Percentiles rank a stretch among this genome's conserved stretches.
phyloP scores from a whole-genome alignment of 1,284 basidiomycete genomes.

The Ganoderma sp. region DNA sequence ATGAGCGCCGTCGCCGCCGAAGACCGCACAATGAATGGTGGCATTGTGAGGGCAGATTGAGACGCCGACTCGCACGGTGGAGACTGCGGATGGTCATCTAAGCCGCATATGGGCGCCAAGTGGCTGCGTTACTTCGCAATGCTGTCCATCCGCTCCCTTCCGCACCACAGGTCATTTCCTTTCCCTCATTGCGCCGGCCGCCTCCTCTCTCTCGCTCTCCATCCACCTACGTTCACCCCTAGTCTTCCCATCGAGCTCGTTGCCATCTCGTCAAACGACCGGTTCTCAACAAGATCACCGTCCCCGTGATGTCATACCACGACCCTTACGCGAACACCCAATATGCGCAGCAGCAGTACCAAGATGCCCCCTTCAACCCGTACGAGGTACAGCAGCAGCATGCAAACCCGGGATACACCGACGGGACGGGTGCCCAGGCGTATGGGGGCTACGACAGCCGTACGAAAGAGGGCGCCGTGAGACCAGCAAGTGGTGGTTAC shows the following conservation, averaged over 20 bases:
- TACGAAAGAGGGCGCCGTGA: constrained; percentile 34
- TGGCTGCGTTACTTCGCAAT: constrained; percentile 17
- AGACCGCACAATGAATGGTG: too few relatives aligned
- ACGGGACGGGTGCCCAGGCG: constrained; percentile 30
- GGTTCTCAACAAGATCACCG: not conserved
- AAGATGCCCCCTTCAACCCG: constrained; percentile 52
- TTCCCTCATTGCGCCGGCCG: constrained; percentile 26
- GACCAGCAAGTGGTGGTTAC: constrained; percentile 27
- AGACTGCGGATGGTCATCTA: constrained; percentile 3
- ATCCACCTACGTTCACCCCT: not conserved
- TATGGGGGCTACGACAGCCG: constrained; percentile 41
- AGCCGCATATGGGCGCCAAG: not conserved
- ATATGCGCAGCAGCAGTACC: constrained; percentile 46
- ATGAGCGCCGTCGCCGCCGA: too few relatives aligned
- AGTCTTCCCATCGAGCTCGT: not conserved
- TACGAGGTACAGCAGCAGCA: constrained; percentile 55
- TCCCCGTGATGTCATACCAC: constrained; percentile 48
- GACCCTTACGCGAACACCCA: constrained; percentile 53
- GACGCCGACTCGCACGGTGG: not conserved
- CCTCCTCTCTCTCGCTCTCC: constrained; percentile 9
- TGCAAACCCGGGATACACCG: constrained; percentile 50
- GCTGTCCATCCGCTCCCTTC: constrained; percentile 18
- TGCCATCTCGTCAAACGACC: not conserved
- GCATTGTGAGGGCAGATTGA: not conserved
- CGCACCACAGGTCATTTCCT: constrained; percentile 16